Evolutionary conservation across 805 yeast genomes (phyloP).

Genomic region (Kazachstania kunashirensis): DNA sequence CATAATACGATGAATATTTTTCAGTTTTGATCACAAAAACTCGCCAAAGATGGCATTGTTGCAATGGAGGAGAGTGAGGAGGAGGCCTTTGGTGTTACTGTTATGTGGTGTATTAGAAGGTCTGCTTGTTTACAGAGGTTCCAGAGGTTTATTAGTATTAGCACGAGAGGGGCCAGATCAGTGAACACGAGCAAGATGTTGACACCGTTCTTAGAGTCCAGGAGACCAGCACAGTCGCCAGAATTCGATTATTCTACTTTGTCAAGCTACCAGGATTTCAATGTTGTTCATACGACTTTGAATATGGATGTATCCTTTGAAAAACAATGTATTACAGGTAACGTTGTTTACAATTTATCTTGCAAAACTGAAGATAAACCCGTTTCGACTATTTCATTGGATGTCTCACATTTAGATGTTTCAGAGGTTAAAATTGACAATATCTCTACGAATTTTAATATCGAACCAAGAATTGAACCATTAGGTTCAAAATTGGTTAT

Average conservation of each 20-base stretch:
- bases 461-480: slow-evolving; percentile 40
- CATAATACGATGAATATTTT: too few relatives aligned
- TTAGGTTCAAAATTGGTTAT: slow-evolving; percentile 50
- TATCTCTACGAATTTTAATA: slow-evolving; percentile 16
- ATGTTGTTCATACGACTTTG: slow-evolving; percentile 42
- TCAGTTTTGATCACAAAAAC: too few relatives aligned
- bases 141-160: too few relatives aligned
- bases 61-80: too few relatives aligned
- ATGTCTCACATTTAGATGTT: slow-evolving; percentile 55
- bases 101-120: too few relatives aligned
- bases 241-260: slow-evolving; percentile 69
- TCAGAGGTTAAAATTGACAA: slow-evolving; percentile 37
- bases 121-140: too few relatives aligned
- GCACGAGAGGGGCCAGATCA: too few relatives aligned
- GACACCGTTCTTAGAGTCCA: slow-evolving; percentile 22
- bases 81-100: too few relatives aligned
- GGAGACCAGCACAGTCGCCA: slow-evolving; percentile 32
- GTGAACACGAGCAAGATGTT: slow-evolving; percentile 6
- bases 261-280: slow-evolving; percentile 55
- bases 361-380: slow-evolving; percentile 15
- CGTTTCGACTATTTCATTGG: slow-evolving; percentile 34
- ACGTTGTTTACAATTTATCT: slow-evolving; percentile 40
- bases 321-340: slow-evolving; percentile 42
- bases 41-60: too few relatives aligned
- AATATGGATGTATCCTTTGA: slow-evolving; percentile 49